Evolutionary conservation across 495 filamentous ascomycete species (phyloP), one percentile per base, ranked within the genome.

Genomic region (Talaromyces adpressus): DNA sequence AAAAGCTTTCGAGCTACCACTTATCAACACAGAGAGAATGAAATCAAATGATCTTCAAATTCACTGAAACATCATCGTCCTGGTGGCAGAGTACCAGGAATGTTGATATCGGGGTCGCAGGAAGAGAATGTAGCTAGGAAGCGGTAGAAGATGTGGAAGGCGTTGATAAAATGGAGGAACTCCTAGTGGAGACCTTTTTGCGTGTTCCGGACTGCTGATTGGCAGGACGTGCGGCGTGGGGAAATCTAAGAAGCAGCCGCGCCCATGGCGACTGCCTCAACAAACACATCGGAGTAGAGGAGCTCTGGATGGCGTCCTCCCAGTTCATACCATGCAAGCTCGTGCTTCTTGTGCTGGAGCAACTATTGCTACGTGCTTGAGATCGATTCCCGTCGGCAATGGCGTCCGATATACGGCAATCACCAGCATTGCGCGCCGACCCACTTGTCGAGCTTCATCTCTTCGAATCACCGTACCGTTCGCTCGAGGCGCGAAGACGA

Each of bases 401-500:
- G n/a, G 14, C 60, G 41, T 23, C 18, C 61, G 69, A 23, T 68
- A 75, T 60, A 69, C 72, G 57, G 70, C 69, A 2, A 71, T 77
- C 62, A 75, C 71, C 56, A 70, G 73, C 45, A 71, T 76, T 72
- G 73, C 71, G 62, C 69, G 65, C 58, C 70, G 69, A n/a, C 34
- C 61, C 41, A 66, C 67, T 25, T 52, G 56, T 47, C 64, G 59
- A 54, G 59, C 39, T 32, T 56, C 68, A 27, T 57, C 29, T 59
- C 16, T 63, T 11, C 57, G 63, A 32, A 23, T 23, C 11, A 12
- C 52, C n/a, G 11, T 52, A 62, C 16, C 8, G 11, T 59, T 62
- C 52, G 70, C 63, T 41, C 70, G 81, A 66, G 75, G 73, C 51
- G 79, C 77, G 25, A 86, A 84, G 67, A 85, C 84, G 0, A 77